Percentiles rank a stretch among this genome's conserved stretches.
phyloP scores from a whole-genome alignment of 75 land plant species.

The Isoetes taiwanensis region DNA sequence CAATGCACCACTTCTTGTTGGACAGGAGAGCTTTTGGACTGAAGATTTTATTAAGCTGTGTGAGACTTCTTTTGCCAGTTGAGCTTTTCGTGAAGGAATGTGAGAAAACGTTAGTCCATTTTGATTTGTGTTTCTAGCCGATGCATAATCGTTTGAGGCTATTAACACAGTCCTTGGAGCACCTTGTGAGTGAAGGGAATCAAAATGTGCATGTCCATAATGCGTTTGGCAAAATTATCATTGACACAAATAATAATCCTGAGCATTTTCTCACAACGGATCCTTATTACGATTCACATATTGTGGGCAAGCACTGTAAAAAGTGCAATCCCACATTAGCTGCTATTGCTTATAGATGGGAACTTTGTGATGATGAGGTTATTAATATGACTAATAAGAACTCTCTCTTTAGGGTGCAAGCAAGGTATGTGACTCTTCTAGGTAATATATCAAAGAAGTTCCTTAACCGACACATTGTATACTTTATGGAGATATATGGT shows the following conservation, averaged over 20 bases:
- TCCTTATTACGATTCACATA: neutral
- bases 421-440: neutral
- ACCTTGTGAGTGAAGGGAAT: neutral
- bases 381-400: neutral
- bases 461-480: too few species aligned
- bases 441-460: neutral
- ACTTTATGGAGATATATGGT: neutral
- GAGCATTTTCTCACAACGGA: conserved; percentile 2
- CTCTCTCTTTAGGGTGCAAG: neutral
- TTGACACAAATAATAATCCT: conserved; percentile 4
- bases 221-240: conserved; percentile 2
- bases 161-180: conserved; percentile 4
- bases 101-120: neutral
- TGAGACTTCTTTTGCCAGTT: neutral
- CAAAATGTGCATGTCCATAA: conserved; percentile 4
- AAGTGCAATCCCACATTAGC: conserved; percentile 2
- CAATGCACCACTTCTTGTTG: neutral
- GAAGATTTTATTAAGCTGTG: conserved; percentile 3
- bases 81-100: conserved; percentile 5
- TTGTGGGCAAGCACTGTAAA: neutral
- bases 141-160: neutral
- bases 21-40: conserved; percentile 1
- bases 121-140: neutral
- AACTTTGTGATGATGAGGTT: neutral
- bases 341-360: neutral